Evolutionary conservation across 352 stramenopile genomes (phyloP), one percentile per base, ranked within the genome.

Genomic region (Stramenopiles sp.): DNA sequence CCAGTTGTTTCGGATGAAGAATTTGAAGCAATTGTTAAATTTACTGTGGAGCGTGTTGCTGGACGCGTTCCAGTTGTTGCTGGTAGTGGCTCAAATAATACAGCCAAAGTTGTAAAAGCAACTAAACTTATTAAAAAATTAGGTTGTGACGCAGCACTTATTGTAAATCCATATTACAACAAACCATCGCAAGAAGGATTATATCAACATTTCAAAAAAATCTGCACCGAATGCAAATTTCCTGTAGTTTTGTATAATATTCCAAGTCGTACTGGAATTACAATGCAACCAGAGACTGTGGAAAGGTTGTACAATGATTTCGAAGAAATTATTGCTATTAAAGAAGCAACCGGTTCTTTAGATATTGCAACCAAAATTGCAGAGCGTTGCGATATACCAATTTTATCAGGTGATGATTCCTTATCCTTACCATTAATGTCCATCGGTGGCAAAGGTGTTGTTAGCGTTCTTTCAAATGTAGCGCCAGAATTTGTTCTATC

Each of bases 141-240:
- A 29, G 95, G 95, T 20, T 92, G 89, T 74, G 94, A 98, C 84
- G 94, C 93, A 31, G 94, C 87, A 73, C 86, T 99, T 0, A 88
- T 98, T 32, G 94, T 98, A 0, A 97, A 93, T 80, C 95, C 95
- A 74, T 98, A 98, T 86, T 99, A 99, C 87, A 96, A 98, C 86
- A 99, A 99, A 87, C 95, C 95, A 43, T 96, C 94, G 29, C 95
- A 98, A 86, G 90, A 93, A 82, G 92, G 90, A 13, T 83, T 98
- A 73, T 93, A 97, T 78, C 86, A 93, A 43, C 94, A 98, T 86
- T 97, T 97, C 84, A 94, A 95, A 88, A 85, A 31, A 30, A 80
- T 84, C 7, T 76, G 65, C 65, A 79, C 80, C 23, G 80, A 85
- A 73, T 78, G 94, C 31, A 92, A 91, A 6, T 83, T 98, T 76